Base-by-base conservation (phyloP, 2,329 filamentous ascomycete genomes). In the Verticillium nubilum region DNA sequence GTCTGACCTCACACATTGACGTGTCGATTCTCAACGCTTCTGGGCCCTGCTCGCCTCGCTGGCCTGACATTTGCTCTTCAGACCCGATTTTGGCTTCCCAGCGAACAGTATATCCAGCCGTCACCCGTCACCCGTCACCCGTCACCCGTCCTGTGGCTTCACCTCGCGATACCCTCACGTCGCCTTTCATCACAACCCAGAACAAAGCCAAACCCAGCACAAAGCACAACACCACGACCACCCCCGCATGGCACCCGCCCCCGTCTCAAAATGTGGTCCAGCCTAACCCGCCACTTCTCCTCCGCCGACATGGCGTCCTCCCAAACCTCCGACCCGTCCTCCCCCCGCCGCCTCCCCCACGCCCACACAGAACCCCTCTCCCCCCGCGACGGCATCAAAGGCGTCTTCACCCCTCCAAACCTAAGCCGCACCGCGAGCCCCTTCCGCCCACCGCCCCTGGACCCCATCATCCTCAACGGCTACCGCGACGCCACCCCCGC, bases 371-470 rank as follows among this genome's bases (percentile, higher is more conserved):
- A 67, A 35, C 59, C 64, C 35, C 53, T 58, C n/a, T 57, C 33
- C 54, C 52, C 53, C 56, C 54, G 37, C 42, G 77, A 82, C 64
- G 80, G 81, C 64, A 76, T 86, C 70, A 78, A 80, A 65, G 81
- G 82, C 57, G 81, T 88, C 62, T 90, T 86, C 72, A 80, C 79
- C 26, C 82, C 85, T 63, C 78, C 82, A 60, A 67, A 74, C 68
- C 54, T 77, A 9, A 77, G 79, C 59, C 85, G 90, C 64, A 86
- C 83, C 58, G 82, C 84, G 6, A 92, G 89, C 13, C 92, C 92
- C 1, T 92, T 96, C 72, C 89, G 92, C 66, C 92, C 92, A 1
- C 94, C 94, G 12, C 93, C 93, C 0, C 84, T 98, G 56, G 93
- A 94, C 59, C 91, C 94, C 0, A 76, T 98, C 25, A 79, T 82